Evolutionary conservation across 2,329 filamentous ascomycete species (phyloP), one percentile per base, ranked within the genome.

Genomic region (Apiospora saccharicola): DNA sequence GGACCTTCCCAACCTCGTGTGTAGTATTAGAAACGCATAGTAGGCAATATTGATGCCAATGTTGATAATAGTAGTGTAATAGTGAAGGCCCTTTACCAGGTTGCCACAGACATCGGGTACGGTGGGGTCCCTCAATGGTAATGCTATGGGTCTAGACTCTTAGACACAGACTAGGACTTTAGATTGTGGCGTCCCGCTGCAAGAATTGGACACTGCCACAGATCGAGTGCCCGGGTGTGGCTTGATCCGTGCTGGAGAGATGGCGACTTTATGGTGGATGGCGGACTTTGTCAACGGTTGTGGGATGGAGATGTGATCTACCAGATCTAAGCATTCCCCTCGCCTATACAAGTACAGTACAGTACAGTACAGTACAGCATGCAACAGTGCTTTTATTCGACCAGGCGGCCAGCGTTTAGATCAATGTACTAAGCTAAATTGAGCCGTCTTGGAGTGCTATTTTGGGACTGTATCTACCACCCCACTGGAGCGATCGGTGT

Each of bases 221-320:
- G 19, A 22, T 41, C 57, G 34, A 41, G 19, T 41, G 57, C 34
- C 3, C 57, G 57, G 57, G 34, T 64, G 57, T 41, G 57, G 57
- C 57, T 64, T 64, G 57, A 64, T 64, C 57, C 57, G 57, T 6
- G 34, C 14, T 64, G 34, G 34, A n/a, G 30, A n/a, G 26, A 37
- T 61, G 53, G 53, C 53, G 19, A 30, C 34, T 22, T 10, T 37
- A 30, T 61, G 34, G 19, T n/a, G 57, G 19, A 41, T 14, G 30
- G 53, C 53, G 30, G 37, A 61, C 19, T n/a, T 37, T 19, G 37
- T 61, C 53, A n/a, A 37, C 37, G 30, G 14, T 8, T 61, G 26
- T 30, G 26, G 26, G 26, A 30, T 30, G 49, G 49, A 51, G n/a
- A 51, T 61, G 19, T 10, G 53, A 22, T 37, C 53, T 37, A 61